These are phyloP conservation scores for Ricinus communis DNA, from an alignment of 345 rosid species.

Conservation along the genomic window DNA sequence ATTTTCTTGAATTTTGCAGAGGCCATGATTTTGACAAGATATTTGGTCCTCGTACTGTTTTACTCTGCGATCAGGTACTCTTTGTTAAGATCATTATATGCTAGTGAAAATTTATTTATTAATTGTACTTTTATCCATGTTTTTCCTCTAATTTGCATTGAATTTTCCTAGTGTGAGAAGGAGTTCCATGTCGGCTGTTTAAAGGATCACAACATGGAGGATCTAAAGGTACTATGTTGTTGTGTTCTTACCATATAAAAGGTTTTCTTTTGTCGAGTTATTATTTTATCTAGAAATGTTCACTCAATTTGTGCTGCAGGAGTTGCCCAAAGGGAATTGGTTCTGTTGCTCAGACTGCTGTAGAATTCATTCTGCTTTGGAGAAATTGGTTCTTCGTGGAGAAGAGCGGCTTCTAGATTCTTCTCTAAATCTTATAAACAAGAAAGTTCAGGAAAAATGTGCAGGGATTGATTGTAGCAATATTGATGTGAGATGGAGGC, in stretches of 20 bases:
- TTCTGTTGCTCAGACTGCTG: constrained; percentile 66
- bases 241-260: not conserved
- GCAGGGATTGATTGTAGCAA: constrained; percentile 29
- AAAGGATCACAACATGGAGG: constrained; percentile 70
- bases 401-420: constrained; percentile 70
- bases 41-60: constrained; percentile 83
- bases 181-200: constrained; percentile 95
- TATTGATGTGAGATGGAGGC: constrained; percentile 81
- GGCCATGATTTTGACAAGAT: constrained; percentile 64
- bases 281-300: constrained; percentile 11
- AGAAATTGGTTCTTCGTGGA: constrained; percentile 53
- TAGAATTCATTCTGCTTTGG: constrained; percentile 52
- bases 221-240: constrained; percentile 59
- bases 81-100: constrained; percentile 8
- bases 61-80: constrained; percentile 88
- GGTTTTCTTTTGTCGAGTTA: not conserved
- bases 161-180: constrained; percentile 69
- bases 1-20: constrained; percentile 42
- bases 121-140: not conserved
- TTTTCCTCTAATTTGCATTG: not conserved
- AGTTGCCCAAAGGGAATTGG: constrained; percentile 86
- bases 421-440: constrained; percentile 47
- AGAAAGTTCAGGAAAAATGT: constrained; percentile 41
- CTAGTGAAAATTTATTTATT: constrained; percentile 2
- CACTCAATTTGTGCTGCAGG: constrained; percentile 46